A percentile compares a stretch with the other conserved stretches of the same genome.
Conservation (phyloP, 768 basidiomycete species). For the Polyporus arcularius region DNA sequence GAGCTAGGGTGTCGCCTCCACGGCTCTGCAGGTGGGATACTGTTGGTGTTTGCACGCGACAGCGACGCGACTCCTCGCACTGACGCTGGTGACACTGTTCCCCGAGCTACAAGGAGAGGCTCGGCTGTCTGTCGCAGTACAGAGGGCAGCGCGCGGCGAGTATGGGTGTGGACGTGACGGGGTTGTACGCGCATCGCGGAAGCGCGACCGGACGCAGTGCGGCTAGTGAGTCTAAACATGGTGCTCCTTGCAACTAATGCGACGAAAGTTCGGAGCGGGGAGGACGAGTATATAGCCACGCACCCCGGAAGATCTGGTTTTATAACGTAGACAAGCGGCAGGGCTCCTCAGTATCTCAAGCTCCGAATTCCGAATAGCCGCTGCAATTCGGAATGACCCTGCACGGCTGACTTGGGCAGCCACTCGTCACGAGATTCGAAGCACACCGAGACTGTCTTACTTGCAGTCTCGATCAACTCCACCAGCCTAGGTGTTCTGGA, state of each 20-base stretch:
- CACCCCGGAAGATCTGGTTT: no score
- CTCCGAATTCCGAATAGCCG: conserved; percentile 15
- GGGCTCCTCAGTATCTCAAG: not conserved
- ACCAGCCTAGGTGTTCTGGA: no score
- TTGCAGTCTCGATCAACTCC: not conserved
- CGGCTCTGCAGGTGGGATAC: conserved; percentile 22
- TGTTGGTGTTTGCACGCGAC: conserved; percentile 11
- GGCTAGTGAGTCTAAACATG: no score
- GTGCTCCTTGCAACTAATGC: no score
- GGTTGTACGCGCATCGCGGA: no score
- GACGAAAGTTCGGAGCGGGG: not conserved
- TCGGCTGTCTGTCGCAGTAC: not conserved
- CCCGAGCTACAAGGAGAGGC: not conserved
- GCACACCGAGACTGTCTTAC: no score
- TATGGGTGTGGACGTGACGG: not conserved
- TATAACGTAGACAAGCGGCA: not conserved
- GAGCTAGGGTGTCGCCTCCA: conserved; percentile 24
- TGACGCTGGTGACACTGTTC: not conserved
- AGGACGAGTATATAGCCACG: no score
- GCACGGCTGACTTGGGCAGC: conserved; percentile 4
- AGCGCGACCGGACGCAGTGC: no score
- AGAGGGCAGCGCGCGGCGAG: not conserved
- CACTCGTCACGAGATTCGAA: not conserved
- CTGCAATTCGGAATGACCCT: not conserved
- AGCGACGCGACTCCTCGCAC: not conserved